Evolutionary conservation across 306 rosid species (phyloP).

Genomic region (Adenanthera pavonina): DNA sequence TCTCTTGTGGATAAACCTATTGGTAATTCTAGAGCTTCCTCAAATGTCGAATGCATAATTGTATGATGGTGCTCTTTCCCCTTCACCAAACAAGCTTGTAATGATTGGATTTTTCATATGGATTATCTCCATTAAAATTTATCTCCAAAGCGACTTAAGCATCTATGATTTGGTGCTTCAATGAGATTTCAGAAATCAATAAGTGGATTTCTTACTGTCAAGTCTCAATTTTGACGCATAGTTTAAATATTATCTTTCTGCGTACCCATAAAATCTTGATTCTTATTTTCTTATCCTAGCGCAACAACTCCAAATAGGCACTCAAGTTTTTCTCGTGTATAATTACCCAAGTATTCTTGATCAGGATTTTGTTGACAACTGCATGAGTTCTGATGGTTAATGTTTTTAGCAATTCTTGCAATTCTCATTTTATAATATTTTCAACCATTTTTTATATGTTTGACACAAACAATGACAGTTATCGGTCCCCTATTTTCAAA

Average conservation of each 20-base stretch:
- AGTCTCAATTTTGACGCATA: neutral
- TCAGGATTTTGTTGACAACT: conserved; percentile 14
- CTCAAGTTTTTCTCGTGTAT: neutral
- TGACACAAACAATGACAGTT: conserved; percentile 6
- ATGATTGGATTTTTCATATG: neutral
- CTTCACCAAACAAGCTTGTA: neutral
- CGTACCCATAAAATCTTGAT: neutral
- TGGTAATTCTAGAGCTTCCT: too few relatives aligned
- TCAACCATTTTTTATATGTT: neutral
- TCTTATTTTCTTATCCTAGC: neutral
- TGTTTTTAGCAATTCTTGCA: conserved; percentile 8
- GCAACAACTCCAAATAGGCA: neutral
- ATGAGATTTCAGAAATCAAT: neutral
- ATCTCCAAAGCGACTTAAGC: neutral
- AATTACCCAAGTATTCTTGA: conserved; percentile 4
- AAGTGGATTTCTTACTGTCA: neutral
- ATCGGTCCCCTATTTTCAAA: conserved; percentile 26
- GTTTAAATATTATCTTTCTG: neutral
- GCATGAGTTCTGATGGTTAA: conserved; percentile 19
- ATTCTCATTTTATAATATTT: conserved; percentile 6
- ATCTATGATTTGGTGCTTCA: neutral
- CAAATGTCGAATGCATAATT: neutral
- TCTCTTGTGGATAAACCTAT: neutral
- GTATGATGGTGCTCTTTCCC: neutral
- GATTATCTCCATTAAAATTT: neutral